phyloP scores from a whole-genome alignment of 2,329 filamentous ascomycete species.

The Pseudogymnoascus sp. region DNA sequence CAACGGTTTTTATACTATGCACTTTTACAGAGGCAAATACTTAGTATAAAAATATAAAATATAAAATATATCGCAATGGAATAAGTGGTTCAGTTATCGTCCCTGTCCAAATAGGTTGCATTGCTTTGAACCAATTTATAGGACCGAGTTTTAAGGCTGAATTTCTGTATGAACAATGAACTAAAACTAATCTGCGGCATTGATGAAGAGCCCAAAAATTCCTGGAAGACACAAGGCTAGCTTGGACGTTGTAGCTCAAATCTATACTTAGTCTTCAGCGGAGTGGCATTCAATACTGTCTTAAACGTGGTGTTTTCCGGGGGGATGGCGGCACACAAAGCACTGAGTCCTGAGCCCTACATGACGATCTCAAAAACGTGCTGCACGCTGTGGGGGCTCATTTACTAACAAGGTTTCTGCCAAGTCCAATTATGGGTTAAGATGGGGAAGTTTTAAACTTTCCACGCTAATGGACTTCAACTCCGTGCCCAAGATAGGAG shows the following conservation, averaged over 20 bases:
- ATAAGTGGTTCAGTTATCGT: too few species aligned
- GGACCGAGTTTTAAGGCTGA: too few species aligned
- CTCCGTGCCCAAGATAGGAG: conserved; percentile 7
- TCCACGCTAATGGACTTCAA: not conserved
- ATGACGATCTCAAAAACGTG: not conserved
- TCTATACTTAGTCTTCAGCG: not conserved
- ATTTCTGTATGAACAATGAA: too few species aligned
- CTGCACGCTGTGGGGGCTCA: not conserved
- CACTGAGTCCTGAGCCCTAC: not conserved
- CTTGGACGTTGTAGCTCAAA: too few species aligned
- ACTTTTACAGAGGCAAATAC: not conserved
- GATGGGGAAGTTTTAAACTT: not conserved
- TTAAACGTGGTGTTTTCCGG: not conserved
- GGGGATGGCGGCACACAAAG: not conserved
- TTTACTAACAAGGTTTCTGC: not conserved
- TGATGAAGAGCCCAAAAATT: too few species aligned
- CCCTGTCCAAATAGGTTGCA: too few species aligned
- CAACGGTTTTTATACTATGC: not conserved
- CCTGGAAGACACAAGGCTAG: too few species aligned
- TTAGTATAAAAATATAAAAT: not conserved
- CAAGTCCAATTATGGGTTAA: not conserved
- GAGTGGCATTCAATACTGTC: not conserved
- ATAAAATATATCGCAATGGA: not conserved
- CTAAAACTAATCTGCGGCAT: too few species aligned
- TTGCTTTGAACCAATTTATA: too few species aligned